Evolutionary conservation across 148 eudicot species (phyloP), one percentile per base, ranked within the genome.

Genomic region (Drosera capensis): DNA sequence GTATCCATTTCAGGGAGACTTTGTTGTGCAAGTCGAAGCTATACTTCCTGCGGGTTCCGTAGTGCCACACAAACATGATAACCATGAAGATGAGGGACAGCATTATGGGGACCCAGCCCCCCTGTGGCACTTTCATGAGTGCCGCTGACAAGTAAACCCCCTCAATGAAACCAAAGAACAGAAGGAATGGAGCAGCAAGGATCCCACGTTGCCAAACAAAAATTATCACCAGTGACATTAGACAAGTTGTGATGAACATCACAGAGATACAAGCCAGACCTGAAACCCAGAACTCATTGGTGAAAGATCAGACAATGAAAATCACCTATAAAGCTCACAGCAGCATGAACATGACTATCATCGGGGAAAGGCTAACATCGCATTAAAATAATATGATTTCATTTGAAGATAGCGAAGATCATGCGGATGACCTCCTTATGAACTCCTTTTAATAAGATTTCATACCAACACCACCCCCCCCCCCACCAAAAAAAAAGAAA

Each of bases 101-200:
- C 56, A 75, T 65, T 7, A 88, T 57, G 48, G 97, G 88, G 46
- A 88, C 86, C 97, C 97, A 88, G 20, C 97, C 97, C 25, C 97
- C 97, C 60, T 88, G 92, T 49, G 84, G 92, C 34, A 88, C 79
- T 62, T 88, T 83, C 5, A 50, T 72, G 30, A 74, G 40, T 42
- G 97, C 94, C 40, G 94, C 63, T 40, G 83, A 74, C 21, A 88
- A 65, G 64, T 72, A 88, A 14, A 70, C 46, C 20, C 66, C 79
- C 63, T 88, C 97, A 5, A 88, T 65, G 28, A 71, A 58, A 60
- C 86, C 78, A 46, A 80, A 88, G 34, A 79, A 52, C 24, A 75
- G 43, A 60, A 83, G 75, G 63, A 88, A 88, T 20, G 72, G 64
- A 54, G 61, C 48, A 16, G 78, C 92, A 19, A 83, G 41, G 14